A percentile compares a stretch with the other conserved stretches of the same genome.
These are phyloP conservation scores for Paspalum vaginatum DNA, from an alignment of 176 grass and related monocot species.

Conservation along the genomic window DNA sequence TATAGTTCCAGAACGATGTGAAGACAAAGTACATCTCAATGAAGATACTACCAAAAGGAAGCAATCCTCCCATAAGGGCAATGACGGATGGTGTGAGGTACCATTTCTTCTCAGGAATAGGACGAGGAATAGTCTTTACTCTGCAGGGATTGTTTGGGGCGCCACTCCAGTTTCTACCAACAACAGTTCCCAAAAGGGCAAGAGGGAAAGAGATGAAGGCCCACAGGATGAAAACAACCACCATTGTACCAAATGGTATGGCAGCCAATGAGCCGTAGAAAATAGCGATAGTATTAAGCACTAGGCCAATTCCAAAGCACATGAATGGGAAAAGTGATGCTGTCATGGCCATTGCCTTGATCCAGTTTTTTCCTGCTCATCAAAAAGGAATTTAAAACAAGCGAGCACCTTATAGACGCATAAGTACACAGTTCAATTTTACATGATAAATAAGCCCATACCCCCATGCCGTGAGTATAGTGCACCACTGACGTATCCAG, in stretches of 20 bases:
- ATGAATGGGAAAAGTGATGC: constrained; percentile 93
- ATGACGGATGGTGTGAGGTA: constrained; percentile 86
- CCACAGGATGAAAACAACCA: constrained; percentile 85
- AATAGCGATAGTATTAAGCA: constrained; percentile 90
- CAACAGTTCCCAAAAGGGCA: constrained; percentile 85
- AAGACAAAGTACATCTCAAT: constrained; percentile 99
- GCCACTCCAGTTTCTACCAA: constrained; percentile 94
- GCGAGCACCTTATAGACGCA: constrained; percentile 26
- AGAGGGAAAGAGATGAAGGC: constrained; percentile 94
- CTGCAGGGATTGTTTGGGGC: constrained; percentile 89
- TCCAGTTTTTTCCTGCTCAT: constrained; percentile 86
- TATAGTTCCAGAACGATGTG: constrained; percentile 99
- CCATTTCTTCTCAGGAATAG: constrained; percentile 97
- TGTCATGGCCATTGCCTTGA: constrained; percentile 80
- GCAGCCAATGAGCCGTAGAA: constrained; percentile 94
- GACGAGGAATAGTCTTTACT: constrained; percentile 90
- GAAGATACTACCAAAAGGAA: constrained; percentile 96
- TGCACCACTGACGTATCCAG: constrained; percentile 75
- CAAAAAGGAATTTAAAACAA: constrained; percentile 21
- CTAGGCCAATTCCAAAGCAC: constrained; percentile 91
- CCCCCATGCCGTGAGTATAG: constrained; percentile 86
- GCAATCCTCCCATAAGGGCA: constrained; percentile 88
- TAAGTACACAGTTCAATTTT: constrained; percentile 1
- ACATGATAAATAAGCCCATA: constrained; percentile 46
- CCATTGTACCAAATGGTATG: constrained; percentile 94